These are phyloP conservation scores for Toxicodendron radicans DNA, from an alignment of 345 rosid genomes.

Conservation along the genomic window DNA sequence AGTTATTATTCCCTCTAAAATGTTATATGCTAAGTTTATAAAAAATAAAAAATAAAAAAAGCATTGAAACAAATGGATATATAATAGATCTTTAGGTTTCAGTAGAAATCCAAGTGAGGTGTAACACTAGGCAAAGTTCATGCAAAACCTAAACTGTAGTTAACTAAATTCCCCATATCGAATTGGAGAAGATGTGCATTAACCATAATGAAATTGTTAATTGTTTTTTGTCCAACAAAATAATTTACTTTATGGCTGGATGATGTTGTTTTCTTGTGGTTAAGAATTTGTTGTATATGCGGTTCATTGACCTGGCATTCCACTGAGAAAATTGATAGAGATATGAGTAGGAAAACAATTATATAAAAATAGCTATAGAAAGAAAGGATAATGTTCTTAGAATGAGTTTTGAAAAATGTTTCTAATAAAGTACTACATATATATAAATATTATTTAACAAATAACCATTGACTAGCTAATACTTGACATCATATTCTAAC, in stretches of 20 bases:
- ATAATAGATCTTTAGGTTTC: too few species aligned
- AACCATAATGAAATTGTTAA: neutral
- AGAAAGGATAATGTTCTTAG: constrained; percentile 5
- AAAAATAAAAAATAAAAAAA: too few species aligned
- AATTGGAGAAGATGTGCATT: constrained; percentile 11
- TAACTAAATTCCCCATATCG: neutral
- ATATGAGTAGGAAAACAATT: constrained; percentile 39
- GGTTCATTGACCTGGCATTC: too few species aligned
- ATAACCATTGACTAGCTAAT: constrained; percentile 34
- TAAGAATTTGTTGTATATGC: constrained; percentile 27
- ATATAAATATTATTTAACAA: constrained; percentile 10
- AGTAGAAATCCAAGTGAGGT: neutral
- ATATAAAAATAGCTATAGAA: constrained; percentile 15
- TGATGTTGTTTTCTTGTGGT: constrained; percentile 26
- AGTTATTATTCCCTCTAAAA: too few species aligned
- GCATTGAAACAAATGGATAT: too few species aligned
- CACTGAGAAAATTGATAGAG: too few species aligned
- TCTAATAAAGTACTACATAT: neutral
- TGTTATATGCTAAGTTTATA: too few species aligned
- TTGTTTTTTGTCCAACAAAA: constrained; percentile 2
- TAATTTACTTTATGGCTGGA: constrained; percentile 25
- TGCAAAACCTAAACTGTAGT: neutral
- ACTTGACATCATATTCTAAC: constrained; percentile 47
- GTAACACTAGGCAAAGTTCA: neutral
- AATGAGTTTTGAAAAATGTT: neutral